Percentiles rank a stretch among this genome's conserved stretches.
phyloP scores from a whole-genome alignment of 345 rosid species.

The Linum trigynum region DNA sequence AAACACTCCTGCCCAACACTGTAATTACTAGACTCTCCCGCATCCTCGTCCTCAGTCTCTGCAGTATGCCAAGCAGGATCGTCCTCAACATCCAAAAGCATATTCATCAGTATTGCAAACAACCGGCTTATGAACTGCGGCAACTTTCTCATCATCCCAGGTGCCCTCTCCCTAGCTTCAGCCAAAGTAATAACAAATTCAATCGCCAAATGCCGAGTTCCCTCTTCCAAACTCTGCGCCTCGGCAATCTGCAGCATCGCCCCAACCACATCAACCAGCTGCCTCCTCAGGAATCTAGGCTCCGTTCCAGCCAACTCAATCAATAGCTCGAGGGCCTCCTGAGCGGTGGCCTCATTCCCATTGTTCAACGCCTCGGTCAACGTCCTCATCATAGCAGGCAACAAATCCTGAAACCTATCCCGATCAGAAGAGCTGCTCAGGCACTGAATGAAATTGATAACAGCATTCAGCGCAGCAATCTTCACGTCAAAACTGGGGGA shows the following conservation, averaged over 20 bases:
- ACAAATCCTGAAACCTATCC: conserved; percentile 89
- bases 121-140: conserved; percentile 89
- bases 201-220: conserved; percentile 80
- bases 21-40: conserved; percentile 87
- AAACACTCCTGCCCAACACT: conserved; percentile 96
- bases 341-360: conserved; percentile 89
- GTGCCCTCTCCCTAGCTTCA: conserved; percentile 96
- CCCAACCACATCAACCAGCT: conserved; percentile 80
- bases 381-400: conserved; percentile 91
- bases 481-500: conserved; percentile 63
- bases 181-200: conserved; percentile 94
- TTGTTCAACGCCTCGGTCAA: conserved; percentile 83
- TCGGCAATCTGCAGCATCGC: conserved; percentile 96
- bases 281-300: conserved; percentile 84
- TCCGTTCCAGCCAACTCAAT: conserved; percentile 96
- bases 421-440: conserved; percentile 56
- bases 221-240: conserved; percentile 88
- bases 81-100: conserved; percentile 88
- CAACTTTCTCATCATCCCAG: conserved; percentile 97
- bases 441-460: conserved; percentile 89
- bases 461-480: conserved; percentile 89
- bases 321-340: conserved; percentile 90
- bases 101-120: conserved; percentile 79
- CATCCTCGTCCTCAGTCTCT: conserved; percentile 88
- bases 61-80: conserved; percentile 91